Evolutionary conservation across 2,329 filamentous ascomycete genomes (phyloP).

Genomic region (Neofusicoccum sp.): DNA sequence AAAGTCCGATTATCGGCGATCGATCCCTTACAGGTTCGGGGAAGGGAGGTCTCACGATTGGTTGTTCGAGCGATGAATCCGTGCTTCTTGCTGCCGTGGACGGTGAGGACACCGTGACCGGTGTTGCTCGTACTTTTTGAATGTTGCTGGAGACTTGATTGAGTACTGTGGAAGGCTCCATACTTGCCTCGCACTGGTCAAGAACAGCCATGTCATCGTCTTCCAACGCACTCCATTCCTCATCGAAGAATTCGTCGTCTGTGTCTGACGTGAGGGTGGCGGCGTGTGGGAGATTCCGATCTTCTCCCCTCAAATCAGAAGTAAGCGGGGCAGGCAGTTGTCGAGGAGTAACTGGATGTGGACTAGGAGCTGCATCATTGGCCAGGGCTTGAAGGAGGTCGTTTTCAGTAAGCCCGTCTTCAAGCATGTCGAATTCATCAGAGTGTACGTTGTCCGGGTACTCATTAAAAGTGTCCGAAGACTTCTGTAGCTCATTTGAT

Average conservation of each 20-base stretch:
- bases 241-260: not conserved
- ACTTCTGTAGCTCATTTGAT: not conserved
- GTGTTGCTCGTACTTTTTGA: not conserved
- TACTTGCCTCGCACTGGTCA: not conserved
- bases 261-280: not conserved
- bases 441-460: not conserved
- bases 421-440: not conserved
- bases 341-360: too few species aligned
- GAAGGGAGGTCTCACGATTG: constrained; percentile 57
- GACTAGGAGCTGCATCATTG: not conserved
- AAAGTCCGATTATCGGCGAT: constrained; percentile 58
- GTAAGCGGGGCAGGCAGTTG: not conserved
- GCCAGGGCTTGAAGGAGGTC: not conserved
- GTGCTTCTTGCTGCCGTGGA: not conserved
- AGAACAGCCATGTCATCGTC: not conserved
- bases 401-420: not conserved
- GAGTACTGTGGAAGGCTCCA: not conserved
- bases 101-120: not conserved
- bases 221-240: not conserved
- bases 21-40: constrained; percentile 53
- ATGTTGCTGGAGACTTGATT: constrained; percentile 5
- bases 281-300: not conserved
- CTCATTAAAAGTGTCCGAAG: not conserved
- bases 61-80: constrained; percentile 29
- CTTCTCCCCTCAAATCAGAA: not conserved